Evolutionary conservation across 2,329 filamentous ascomycete genomes (phyloP).

Genomic region (Lojkania enalia): DNA sequence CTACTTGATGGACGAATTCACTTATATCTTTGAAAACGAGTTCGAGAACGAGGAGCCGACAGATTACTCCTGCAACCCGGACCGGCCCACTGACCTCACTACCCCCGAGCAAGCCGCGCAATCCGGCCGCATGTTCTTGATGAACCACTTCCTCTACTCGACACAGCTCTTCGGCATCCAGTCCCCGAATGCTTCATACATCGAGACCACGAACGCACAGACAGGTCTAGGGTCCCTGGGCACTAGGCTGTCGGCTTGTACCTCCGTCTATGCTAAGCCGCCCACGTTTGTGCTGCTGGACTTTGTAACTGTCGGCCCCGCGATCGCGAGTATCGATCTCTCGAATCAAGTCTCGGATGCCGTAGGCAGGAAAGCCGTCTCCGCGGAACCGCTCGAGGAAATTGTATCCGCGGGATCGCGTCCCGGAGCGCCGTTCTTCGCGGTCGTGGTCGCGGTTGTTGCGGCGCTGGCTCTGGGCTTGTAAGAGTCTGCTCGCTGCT

Average conservation of each 20-base stretch:
- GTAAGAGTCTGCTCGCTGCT: no score
- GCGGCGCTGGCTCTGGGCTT: conserved; percentile 33
- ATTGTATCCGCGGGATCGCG: conserved; percentile 17
- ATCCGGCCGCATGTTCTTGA: conserved; percentile 66
- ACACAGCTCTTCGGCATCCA: conserved; percentile 48
- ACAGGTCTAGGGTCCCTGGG: conserved; percentile 60
- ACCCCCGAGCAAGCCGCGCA: conserved; percentile 55
- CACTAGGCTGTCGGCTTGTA: conserved; percentile 39
- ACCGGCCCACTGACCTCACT: conserved; percentile 62
- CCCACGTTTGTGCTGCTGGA: conserved; percentile 80
- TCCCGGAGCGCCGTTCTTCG: conserved; percentile 27
- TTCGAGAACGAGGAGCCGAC: conserved; percentile 65
- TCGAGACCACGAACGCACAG: conserved; percentile 69
- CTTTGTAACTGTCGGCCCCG: conserved; percentile 74
- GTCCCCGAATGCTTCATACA: conserved; percentile 50
- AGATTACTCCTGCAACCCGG: conserved; percentile 72
- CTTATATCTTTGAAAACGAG: conserved; percentile 71
- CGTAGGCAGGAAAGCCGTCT: conserved; percentile 29
- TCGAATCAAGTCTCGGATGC: conserved; percentile 62
- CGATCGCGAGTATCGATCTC: conserved; percentile 70
- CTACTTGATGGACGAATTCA: conserved; percentile 66
- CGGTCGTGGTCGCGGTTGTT: conserved; percentile 35
- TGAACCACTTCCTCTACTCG: conserved; percentile 80
- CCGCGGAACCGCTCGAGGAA: conserved; percentile 20
- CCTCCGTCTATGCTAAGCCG: conserved; percentile 62